Conservation (phyloP, 2,329 filamentous ascomycete species). For the Fusarium armeniacum region DNA sequence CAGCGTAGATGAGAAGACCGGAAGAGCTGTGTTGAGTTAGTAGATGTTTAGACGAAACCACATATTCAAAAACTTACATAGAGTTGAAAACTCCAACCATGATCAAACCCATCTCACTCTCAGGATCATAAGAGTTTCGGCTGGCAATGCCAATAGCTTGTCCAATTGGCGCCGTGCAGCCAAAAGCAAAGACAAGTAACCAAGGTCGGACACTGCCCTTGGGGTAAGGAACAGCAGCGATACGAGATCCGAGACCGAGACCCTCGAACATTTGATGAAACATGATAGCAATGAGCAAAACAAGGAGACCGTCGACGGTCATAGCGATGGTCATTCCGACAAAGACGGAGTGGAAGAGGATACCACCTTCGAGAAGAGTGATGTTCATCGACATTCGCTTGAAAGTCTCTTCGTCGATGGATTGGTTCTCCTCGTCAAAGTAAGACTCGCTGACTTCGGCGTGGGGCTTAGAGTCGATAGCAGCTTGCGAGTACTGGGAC, state of each 20-base stretch:
- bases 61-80: slow-evolving; percentile 60
- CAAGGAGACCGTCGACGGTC: slow-evolving; percentile 74
- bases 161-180: slow-evolving; percentile 73
- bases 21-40: slow-evolving; percentile 62
- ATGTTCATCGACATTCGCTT: slow-evolving; percentile 79
- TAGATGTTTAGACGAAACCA: accelerated
- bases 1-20: slow-evolving; percentile 72
- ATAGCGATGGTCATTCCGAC: slow-evolving; percentile 81
- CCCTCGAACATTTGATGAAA: slow-evolving; percentile 81
- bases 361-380: slow-evolving; percentile 80
- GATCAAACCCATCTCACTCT: slow-evolving; percentile 73
- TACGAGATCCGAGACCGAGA: slow-evolving; percentile 77
- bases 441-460: slow-evolving; percentile 51
- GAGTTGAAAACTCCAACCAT: slow-evolving; percentile 76
- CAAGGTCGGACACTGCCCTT: slow-evolving; percentile 70
- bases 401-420: slow-evolving; percentile 62
- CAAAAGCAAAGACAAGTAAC: slow-evolving; percentile 73
- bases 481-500: slow-evolving; percentile 30
- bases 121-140: slow-evolving; percentile 71
- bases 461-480: slow-evolving; percentile 53
- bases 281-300: slow-evolving; percentile 76
- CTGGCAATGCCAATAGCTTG: slow-evolving; percentile 73
- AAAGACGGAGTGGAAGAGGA: slow-evolving; percentile 83
- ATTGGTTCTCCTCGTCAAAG: slow-evolving; percentile 61
- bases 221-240: slow-evolving; percentile 74